phyloP scores from a whole-genome alignment of 345 rosid genomes.

The Nasturtium officinale region DNA sequence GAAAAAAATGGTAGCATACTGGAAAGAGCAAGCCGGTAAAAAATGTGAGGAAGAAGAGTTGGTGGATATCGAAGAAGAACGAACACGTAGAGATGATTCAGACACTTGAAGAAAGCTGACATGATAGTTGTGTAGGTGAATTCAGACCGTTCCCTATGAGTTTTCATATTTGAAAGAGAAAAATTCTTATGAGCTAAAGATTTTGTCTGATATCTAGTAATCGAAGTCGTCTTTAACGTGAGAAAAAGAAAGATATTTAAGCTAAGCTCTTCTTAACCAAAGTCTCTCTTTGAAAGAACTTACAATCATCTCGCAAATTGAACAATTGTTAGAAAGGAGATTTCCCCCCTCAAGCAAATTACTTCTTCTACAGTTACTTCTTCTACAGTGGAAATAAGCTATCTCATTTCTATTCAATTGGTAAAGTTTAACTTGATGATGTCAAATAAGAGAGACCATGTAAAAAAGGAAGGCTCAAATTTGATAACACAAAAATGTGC shows the following conservation, averaged over 20 bases:
- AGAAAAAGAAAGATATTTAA: background rate
- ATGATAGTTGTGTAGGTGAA: slow-evolving; percentile 25
- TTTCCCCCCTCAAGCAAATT: no score
- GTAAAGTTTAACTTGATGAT: no score
- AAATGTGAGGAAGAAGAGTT: slow-evolving; percentile 73
- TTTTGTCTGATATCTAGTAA: background rate
- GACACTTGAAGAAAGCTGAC: slow-evolving; percentile 50
- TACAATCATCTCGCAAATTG: no score
- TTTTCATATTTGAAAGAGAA: background rate
- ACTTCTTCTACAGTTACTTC: no score
- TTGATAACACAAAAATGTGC: no score
- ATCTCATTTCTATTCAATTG: no score
- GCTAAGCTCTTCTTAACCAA: no score
- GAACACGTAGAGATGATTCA: slow-evolving; percentile 48
- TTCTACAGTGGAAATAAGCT: no score
- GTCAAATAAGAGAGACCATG: no score
- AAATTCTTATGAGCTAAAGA: background rate
- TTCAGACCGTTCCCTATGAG: background rate
- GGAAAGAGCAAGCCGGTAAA: slow-evolving; percentile 94
- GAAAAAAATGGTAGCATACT: slow-evolving; percentile 77
- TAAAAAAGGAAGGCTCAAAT: no score
- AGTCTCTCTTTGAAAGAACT: no score
- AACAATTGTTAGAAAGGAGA: no score
- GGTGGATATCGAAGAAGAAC: slow-evolving; percentile 82
- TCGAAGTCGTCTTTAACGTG: background rate